Conservation (phyloP, 116 monocot genomes). For the Iris pallida region DNA sequence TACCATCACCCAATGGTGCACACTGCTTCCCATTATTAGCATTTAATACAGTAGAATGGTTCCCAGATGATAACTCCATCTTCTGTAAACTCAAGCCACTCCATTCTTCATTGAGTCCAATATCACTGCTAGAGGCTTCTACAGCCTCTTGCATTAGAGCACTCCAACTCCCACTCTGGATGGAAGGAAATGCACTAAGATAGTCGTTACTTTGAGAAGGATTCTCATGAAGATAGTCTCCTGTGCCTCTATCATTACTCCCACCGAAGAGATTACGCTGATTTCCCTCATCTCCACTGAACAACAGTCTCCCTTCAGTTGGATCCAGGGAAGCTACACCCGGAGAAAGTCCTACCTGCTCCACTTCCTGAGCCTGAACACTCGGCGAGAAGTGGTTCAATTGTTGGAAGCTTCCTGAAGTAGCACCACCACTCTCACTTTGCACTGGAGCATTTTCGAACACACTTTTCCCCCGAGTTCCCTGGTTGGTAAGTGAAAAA, state of each 20-base stretch:
- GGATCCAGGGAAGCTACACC: constrained; percentile 58
- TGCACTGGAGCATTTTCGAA: constrained; percentile 29
- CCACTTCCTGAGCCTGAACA: constrained; percentile 37
- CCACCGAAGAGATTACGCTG: constrained; percentile 43
- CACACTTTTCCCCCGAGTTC: constrained; percentile 27
- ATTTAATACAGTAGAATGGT: constrained; percentile 21
- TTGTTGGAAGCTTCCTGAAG: constrained; percentile 42
- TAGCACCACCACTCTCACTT: constrained; percentile 22
- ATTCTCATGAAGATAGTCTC: constrained; percentile 31
- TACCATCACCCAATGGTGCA: constrained; percentile 22
- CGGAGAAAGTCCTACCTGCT: constrained; percentile 23
- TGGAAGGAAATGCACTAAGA: constrained; percentile 48
- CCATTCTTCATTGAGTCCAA: constrained; percentile 74
- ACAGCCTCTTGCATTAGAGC: constrained; percentile 98
- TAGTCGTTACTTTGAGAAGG: constrained; percentile 36
- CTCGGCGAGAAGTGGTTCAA: constrained; percentile 17
- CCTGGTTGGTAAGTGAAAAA: constrained; percentile 19
- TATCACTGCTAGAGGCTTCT: constrained; percentile 74
- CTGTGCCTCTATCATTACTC: constrained; percentile 22
- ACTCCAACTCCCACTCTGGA: constrained; percentile 98
- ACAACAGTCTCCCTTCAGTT: constrained; percentile 75
- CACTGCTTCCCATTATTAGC: constrained; percentile 35
- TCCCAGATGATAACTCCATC: constrained; percentile 30
- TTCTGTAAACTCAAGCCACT: constrained; percentile 66
- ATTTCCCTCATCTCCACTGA: constrained; percentile 48